A percentile compares a stretch with the other conserved stretches of the same genome.
phyloP scores from a whole-genome alignment of 495 filamentous ascomycete genomes.

The Penicillium mononematosum region DNA sequence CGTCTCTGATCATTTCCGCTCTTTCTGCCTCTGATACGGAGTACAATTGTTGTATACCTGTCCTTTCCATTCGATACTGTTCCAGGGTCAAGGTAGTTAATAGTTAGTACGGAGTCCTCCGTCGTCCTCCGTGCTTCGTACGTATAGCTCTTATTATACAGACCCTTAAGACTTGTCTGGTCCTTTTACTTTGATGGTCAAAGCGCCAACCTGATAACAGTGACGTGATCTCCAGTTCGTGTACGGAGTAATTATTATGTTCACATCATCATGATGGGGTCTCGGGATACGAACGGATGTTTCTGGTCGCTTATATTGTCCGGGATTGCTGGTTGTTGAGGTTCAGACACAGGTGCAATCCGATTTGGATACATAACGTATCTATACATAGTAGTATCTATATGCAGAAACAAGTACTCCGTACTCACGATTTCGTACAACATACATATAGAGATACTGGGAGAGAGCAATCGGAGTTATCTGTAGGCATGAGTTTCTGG shows the following conservation, averaged over 20 bases:
- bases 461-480: background rate
- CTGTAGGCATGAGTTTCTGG: background rate
- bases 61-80: conserved; percentile 4
- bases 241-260: background rate
- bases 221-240: conserved; percentile 7
- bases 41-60: conserved; percentile 1
- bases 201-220: conserved; percentile 6
- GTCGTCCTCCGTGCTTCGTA: background rate
- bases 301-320: conserved; percentile 8
- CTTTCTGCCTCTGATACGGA: background rate
- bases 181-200: background rate
- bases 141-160: background rate
- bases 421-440: background rate
- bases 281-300: background rate
- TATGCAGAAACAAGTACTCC: background rate
- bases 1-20: conserved; percentile 29
- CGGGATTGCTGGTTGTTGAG: background rate
- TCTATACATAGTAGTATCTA: background rate
- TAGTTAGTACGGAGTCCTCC: too few species aligned
- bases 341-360: conserved; percentile 1
- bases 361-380: background rate
- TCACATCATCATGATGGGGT: conserved; percentile 10
- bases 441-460: background rate
- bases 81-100: too few species aligned
- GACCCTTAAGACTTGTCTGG: background rate